Evolutionary conservation across 2,329 filamentous ascomycete genomes (phyloP), one percentile per base, ranked within the genome.

Genomic region (Arthrinium puccinioides): DNA sequence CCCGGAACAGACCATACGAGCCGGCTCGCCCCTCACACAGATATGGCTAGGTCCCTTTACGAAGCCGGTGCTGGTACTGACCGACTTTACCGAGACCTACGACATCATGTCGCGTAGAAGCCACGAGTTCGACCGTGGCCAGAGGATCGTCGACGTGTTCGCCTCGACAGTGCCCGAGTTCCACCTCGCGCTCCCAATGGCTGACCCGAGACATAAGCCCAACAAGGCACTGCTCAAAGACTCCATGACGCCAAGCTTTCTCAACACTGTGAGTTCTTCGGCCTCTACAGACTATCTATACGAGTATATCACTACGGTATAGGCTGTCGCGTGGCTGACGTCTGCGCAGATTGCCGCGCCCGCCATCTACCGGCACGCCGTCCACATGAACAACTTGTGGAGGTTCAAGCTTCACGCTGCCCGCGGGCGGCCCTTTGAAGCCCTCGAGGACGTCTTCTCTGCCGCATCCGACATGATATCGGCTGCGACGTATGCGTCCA

Each of bases 331-430:
- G n/a, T n/a, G n/a, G n/a, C n/a, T n/a, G n/a, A n/a, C n/a, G n/a
- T n/a, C n/a, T n/a, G n/a, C n/a, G n/a, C n/a, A 61, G 57, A 50
- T 61, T 21, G 56, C 58, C 1, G 57, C 54, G 3, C 61, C 59
- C 4, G 46, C 53, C n/a, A 49, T 62, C 5, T 59, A 64, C 13
- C 7, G 7, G n/a, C n/a, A 28, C 9, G 9, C 26, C 5, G 13
- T 25, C 11, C n/a, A n/a, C n/a, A 6, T 41, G 9, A 18, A 38
- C n/a, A 18, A 38, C 4, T 24, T 38, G 9, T 41, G 39, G 39
- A 16, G 25, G 15, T 9, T 29, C 15, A 41, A 41, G 34, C 9
- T 18, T 5, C 14, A 10, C 2, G 5, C 18, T 4, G 39, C 39
- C 5, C 18, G 16, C 5, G 35, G 24, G 4, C 21, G 27, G 6